Base-by-base conservation (phyloP, 2,329 filamentous ascomycete genomes). In the Trichoderma harzianum region DNA sequence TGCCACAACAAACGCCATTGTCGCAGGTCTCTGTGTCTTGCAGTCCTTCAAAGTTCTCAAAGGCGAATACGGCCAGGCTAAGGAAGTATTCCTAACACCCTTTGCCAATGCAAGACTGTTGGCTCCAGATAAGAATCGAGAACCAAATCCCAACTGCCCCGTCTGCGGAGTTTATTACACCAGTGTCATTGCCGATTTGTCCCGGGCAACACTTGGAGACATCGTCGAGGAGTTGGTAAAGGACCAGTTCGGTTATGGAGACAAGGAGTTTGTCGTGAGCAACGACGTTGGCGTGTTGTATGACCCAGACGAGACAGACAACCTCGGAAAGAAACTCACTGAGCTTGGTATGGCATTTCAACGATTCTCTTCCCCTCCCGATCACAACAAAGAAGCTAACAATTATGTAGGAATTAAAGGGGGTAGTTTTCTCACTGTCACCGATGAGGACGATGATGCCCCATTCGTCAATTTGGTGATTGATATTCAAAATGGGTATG, bases 1-100 rank as follows among this genome's bases (percentile, higher is more conserved):
- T 79, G 96, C 96, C 6, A 99, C 96, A 0, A 98, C 96, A 0
- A 99, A 99, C 80, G 96, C 96, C 18, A 97, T 98, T 80, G 95
- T 96, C 2, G 96, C 96, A 18, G 92, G 94, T 14, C 87, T 99
- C 11, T 98, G 95, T 78, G 94, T 98, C 7, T 84, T 99, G 30
- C 92, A 98, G 80, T 91, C 95, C 0, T 96, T 97, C 85, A 98
- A 98, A 81, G 91, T 98, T 28, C 84, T 99, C 72, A 91, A 87
- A 78, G 88, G 90, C 24, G 89, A 95, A 63, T 91, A 91, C 72
- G 83, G 86, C 39, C 88, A 90, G 76, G 90, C 91, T 0, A 95
- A 92, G 79, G 95, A 96, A 87, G 86, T 97, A 14, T 98, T 97
- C 81, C 85, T 98, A 62, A 93, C 93, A 70, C 90, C 91, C 1